These are phyloP conservation scores for Cytospora chrysosperma DNA, from an alignment of 2,329 filamentous ascomycete genomes.

Conservation along the genomic window DNA sequence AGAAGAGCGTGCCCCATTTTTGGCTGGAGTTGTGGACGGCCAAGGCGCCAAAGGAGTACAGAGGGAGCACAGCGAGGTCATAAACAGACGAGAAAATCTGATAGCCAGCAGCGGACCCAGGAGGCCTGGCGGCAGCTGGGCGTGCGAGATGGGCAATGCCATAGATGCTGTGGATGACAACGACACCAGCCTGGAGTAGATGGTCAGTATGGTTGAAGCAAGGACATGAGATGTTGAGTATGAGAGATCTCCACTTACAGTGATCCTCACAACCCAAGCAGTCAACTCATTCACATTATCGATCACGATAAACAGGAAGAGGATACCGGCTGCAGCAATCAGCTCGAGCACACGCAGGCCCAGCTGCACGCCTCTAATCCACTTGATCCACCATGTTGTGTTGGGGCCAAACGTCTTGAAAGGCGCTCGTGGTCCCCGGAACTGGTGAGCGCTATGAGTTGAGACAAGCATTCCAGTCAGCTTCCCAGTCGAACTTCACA, in stretches of 20 bases:
- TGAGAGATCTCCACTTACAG: constrained; percentile 60
- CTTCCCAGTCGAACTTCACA: background rate
- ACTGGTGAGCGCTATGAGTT: constrained; percentile 54
- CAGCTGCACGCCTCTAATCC: constrained; percentile 68
- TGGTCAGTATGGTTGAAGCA: constrained; percentile 25
- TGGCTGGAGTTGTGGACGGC: constrained; percentile 43
- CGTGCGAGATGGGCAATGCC: constrained; percentile 77
- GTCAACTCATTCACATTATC: constrained; percentile 62
- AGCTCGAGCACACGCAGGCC: constrained; percentile 65
- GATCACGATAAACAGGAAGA: constrained; percentile 77
- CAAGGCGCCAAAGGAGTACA: constrained; percentile 57
- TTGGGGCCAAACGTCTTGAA: constrained; percentile 66
- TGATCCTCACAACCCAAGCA: constrained; percentile 74
- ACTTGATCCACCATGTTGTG: constrained; percentile 70
- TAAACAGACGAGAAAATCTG: constrained; percentile 77
- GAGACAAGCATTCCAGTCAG: background rate
- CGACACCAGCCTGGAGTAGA: constrained; percentile 65
- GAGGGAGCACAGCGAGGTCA: constrained; percentile 58
- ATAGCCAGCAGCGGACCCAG: constrained; percentile 82
- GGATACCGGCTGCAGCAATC: constrained; percentile 65
- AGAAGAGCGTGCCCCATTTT: constrained; percentile 68
- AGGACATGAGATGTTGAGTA: background rate
- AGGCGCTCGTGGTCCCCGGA: constrained; percentile 60
- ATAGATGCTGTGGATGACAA: constrained; percentile 70
- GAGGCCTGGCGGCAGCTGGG: constrained; percentile 67